Evolutionary conservation across 31 red algal species (phyloP).

Genomic region (Asparagopsis taxiformis): DNA sequence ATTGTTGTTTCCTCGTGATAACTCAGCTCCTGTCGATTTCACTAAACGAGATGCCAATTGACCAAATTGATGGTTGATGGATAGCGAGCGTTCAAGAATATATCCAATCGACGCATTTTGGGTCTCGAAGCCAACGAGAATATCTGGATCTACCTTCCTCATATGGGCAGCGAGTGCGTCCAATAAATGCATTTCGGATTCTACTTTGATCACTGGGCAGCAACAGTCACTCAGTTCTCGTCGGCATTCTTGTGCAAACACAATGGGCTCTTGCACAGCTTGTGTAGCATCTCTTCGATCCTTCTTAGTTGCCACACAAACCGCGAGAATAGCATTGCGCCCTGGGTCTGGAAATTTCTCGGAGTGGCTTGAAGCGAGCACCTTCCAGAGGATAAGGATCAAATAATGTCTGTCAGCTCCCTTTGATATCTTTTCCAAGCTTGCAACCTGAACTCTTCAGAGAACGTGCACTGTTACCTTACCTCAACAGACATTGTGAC

Average conservation of each 20-base stretch:
- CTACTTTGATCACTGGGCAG: slow-evolving; percentile 25
- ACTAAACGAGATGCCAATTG: slow-evolving; percentile 69
- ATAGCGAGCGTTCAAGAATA: slow-evolving; percentile 77
- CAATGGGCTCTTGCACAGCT: slow-evolving; percentile 1
- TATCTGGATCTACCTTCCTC: slow-evolving; percentile 71
- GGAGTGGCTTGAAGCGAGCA: slow-evolving; percentile 47
- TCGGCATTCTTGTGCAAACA: slow-evolving; percentile 28
- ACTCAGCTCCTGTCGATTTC: slow-evolving; percentile 8
- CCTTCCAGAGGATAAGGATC: neutral
- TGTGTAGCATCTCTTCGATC: slow-evolving; percentile 1
- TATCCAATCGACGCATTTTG: slow-evolving; percentile 76
- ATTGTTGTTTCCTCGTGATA: slow-evolving; percentile 15
- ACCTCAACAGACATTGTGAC: slow-evolving; percentile 45
- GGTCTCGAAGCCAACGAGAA: slow-evolving; percentile 82
- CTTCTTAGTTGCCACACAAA: slow-evolving; percentile 26
- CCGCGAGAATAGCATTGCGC: slow-evolving; percentile 52
- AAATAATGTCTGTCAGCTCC: neutral
- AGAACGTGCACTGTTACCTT: too few species aligned
- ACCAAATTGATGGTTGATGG: slow-evolving; percentile 49
- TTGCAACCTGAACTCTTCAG: too few species aligned
- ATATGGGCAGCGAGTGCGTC: slow-evolving; percentile 55
- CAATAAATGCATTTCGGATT: slow-evolving; percentile 66
- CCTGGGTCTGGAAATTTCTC: slow-evolving; percentile 67
- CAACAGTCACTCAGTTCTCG: neutral
- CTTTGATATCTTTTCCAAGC: too few species aligned